phyloP scores from a whole-genome alignment of 2,329 filamentous ascomycete species.

The Neonectria coccinea region DNA sequence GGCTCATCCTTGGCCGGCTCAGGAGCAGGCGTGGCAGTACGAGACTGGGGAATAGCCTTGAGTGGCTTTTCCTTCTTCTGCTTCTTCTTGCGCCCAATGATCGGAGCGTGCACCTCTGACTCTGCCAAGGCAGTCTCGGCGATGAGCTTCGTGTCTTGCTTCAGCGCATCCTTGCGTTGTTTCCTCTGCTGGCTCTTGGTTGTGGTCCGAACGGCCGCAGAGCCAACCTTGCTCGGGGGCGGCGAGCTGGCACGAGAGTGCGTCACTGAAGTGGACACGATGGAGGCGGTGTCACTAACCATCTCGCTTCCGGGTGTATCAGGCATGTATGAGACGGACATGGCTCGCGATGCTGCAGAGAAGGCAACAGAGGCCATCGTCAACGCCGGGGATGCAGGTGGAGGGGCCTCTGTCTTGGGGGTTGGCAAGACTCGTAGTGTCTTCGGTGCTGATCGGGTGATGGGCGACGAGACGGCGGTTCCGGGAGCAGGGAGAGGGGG shows the following conservation, averaged over 20 bases:
- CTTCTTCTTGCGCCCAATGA: conserved; percentile 86
- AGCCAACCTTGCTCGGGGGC: conserved; percentile 72
- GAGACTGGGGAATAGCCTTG: conserved; percentile 37
- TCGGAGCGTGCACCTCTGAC: conserved; percentile 73
- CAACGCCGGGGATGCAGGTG: conserved; percentile 50
- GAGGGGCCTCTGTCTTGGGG: conserved; percentile 69
- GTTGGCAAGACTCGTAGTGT: conserved; percentile 78
- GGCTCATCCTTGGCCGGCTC: conserved; percentile 32
- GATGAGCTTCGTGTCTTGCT: conserved; percentile 70
- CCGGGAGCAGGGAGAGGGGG: conserved; percentile 64
- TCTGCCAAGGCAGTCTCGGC: conserved; percentile 64
- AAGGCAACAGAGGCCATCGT: conserved; percentile 48
- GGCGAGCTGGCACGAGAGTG: conserved; percentile 78
- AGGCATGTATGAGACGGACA: conserved; percentile 63
- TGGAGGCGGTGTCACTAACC: conserved; percentile 80
- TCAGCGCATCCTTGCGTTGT: conserved; percentile 75
- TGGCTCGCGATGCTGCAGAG: conserved; percentile 46
- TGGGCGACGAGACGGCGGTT: conserved; percentile 61
- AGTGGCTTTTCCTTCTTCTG: conserved; percentile 77
- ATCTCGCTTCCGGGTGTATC: conserved; percentile 79
- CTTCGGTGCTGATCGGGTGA: conserved; percentile 66
- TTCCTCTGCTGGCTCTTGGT: conserved; percentile 86
- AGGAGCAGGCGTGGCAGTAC: conserved; percentile 19
- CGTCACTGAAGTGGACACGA: conserved; percentile 77
- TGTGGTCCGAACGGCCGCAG: conserved; percentile 74